Conservation (phyloP, 2,329 filamentous ascomycete genomes). For the Pseudogymnoascus sp. region DNA sequence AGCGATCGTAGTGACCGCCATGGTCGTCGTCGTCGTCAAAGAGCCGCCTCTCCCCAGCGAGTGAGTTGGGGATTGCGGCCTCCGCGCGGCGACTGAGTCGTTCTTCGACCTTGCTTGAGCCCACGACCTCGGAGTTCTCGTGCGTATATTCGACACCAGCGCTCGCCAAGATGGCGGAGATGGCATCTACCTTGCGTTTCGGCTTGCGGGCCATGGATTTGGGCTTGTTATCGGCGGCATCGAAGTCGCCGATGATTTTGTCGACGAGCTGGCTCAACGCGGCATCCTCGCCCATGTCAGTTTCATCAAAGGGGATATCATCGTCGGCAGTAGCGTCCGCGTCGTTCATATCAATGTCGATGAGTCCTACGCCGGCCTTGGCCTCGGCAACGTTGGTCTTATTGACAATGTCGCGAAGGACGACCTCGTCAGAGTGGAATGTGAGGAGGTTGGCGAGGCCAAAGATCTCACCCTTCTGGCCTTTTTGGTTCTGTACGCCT, state of each 20-base stretch:
- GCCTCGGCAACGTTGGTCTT: slow-evolving; percentile 96
- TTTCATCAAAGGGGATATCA: slow-evolving; percentile 35
- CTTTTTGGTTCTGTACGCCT: slow-evolving; percentile 77
- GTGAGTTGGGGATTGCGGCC: slow-evolving; percentile 17
- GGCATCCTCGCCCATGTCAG: slow-evolving; percentile 50
- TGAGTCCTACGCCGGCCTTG: slow-evolving; percentile 71
- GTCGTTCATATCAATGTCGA: slow-evolving; percentile 61
- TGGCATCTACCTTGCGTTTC: slow-evolving; percentile 55
- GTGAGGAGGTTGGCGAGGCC: slow-evolving; percentile 80
- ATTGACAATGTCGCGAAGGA: slow-evolving; percentile 93
- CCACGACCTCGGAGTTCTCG: slow-evolving; percentile 91
- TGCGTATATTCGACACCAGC: slow-evolving; percentile 94
- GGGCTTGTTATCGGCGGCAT: slow-evolving; percentile 33
- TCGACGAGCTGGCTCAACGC: slow-evolving; percentile 67
- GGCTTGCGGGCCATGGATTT: slow-evolving; percentile 26
- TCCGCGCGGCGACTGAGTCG: slow-evolving; percentile 67
- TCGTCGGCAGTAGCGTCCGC: slow-evolving; percentile 33
- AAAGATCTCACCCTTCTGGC: slow-evolving; percentile 88
- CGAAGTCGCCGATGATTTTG: slow-evolving; percentile 45
- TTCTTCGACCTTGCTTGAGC: slow-evolving; percentile 85
- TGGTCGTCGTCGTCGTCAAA: slow-evolving; percentile 36
- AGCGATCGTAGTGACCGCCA: slow-evolving; percentile 31
- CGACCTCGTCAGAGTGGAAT: slow-evolving; percentile 69
- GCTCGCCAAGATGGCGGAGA: slow-evolving; percentile 80
- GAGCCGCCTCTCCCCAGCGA: slow-evolving; percentile 21